Percentiles rank a stretch among this genome's conserved stretches.
Conservation (phyloP, 305 asterid genomes). For the Euphrasia arctica region DNA sequence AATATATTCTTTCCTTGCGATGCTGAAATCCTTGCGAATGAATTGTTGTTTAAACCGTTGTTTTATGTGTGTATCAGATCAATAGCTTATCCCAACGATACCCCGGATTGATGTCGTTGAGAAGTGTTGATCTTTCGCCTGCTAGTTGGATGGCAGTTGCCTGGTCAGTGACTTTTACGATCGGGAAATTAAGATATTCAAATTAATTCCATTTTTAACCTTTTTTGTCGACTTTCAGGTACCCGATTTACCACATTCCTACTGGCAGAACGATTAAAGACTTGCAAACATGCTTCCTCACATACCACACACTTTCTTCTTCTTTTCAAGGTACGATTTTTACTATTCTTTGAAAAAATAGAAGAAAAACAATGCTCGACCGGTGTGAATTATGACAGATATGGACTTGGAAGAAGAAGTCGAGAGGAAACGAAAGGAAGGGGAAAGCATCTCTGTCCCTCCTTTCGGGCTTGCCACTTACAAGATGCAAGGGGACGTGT, state of each 20-base stretch:
- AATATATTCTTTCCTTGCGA: constrained; percentile 40
- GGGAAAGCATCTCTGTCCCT: constrained; percentile 57
- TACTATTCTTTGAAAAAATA: no score
- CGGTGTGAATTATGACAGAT: constrained; percentile 34
- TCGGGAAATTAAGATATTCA: neutral
- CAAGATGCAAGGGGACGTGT: constrained; percentile 90
- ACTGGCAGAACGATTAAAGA: constrained; percentile 76
- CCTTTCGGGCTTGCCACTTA: constrained; percentile 89
- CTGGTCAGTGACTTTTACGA: constrained; percentile 62
- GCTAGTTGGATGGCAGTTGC: constrained; percentile 99
- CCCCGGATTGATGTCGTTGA: constrained; percentile 85
- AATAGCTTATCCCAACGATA: constrained; percentile 57
- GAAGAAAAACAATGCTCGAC: neutral
- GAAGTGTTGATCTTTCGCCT: constrained; percentile 94
- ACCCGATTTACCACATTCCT: constrained; percentile 96
- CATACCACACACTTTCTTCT: constrained; percentile 97
- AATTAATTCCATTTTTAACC: neutral
- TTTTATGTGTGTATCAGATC: constrained; percentile 41
- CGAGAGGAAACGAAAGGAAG: constrained; percentile 55
- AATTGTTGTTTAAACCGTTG: constrained; percentile 7
- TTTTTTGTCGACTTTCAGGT: no score
- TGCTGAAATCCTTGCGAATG: constrained; percentile 11
- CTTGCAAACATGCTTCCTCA: constrained; percentile 90
- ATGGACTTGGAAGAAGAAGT: constrained; percentile 55
- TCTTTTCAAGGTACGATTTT: constrained; percentile 95